Evolutionary conservation across 1,139 yeast genomes (phyloP), one percentile per base, ranked within the genome.

Genomic region (Hanseniaspora uvarum): DNA sequence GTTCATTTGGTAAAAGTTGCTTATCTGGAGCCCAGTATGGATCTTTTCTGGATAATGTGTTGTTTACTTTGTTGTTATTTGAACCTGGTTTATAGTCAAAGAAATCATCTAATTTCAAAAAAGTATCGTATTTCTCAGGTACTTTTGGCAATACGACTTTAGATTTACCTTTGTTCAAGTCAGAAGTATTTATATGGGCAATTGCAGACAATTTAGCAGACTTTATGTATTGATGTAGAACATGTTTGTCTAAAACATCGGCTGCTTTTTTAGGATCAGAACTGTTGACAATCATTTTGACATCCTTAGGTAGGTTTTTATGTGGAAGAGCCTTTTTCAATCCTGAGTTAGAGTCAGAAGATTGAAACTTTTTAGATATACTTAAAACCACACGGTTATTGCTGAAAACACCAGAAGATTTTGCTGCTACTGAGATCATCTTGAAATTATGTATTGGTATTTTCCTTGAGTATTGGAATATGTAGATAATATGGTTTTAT

Each of bases 31-130:
- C 84, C 74, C 78, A 82, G 59, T 77, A 75, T 46, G 77, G 75
- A 64, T 82, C 81, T 56, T 74, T 67, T 59, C 74, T 72, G 45
- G 81, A 66, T 58, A 78, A 75, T 65, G 81, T 85, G 60, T 81
- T 85, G 44, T 77, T 68, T 61, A 80, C 96, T 1, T 96, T 84
- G 52, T 84, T 75, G 61, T 85, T 73, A 61, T 89, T 86, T 55
- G 94, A 80, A 63, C 86, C 84, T 59, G 89, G 77, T 53, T 88
- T 73, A 33, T 50, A 56, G n/a, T 80, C 85, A 73, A 78, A 82
- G 59, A 77, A 75, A 46, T 77, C 75, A 65, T 82, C 81, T 55
- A 75, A 66, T 58, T 74, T 72, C 45, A 80, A 67, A 58, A 78
- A 76, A 65, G 82, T 86, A 61, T 81, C 86, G 44, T 77, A 69